Evolutionary conservation across 306 rosid genomes (phyloP), one percentile per base, ranked within the genome.

Genomic region (Senna siamea): DNA sequence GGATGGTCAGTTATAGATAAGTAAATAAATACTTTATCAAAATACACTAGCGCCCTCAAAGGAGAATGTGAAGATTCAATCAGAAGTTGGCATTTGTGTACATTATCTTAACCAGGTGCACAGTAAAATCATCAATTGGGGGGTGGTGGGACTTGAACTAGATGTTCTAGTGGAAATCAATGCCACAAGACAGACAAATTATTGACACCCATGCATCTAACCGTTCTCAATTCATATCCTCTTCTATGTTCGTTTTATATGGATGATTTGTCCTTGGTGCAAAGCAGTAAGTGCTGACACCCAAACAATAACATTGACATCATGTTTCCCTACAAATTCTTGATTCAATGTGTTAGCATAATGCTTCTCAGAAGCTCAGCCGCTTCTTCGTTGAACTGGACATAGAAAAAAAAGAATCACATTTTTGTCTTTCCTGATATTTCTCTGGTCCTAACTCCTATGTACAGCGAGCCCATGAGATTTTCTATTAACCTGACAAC

Each of bases 1-100:
- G 55, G 73, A 76, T 40, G 26, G 17, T 63, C 56, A 74, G 20
- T 65, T 35, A 74, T 9, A 63, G 37, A 58, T 7, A 44, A 15
- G 43, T 19, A 66, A 34, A 30, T 48, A 37, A n/a, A n/a, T n/a
- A n/a, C 51, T 54, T 40, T 9, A 56, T 22, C 71, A 51, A 66
- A 72, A 17, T 76, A 66, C 72, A 19, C 43, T 66, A 32, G 59
- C n/a, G 46, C 35, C 35, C n/a, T 34, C 20, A 66, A 23, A 43
- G 73, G 43, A 46, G 38, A 47, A 23, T 32, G 47, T 47, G 43
- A 71, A 79, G 43, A 19, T 66, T 38, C 60, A 67, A 60, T 57
- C 62, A 53, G 54, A 63, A 65, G 64, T 59, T 38, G 66, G 48
- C 32, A 41, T 55, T 19, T 57, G 73, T 9, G 37, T 47, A 14